A percentile compares a stretch with the other conserved stretches of the same genome.
phyloP scores from a whole-genome alignment of 2,329 filamentous ascomycete genomes.

The Aspergillus terreus region DNA sequence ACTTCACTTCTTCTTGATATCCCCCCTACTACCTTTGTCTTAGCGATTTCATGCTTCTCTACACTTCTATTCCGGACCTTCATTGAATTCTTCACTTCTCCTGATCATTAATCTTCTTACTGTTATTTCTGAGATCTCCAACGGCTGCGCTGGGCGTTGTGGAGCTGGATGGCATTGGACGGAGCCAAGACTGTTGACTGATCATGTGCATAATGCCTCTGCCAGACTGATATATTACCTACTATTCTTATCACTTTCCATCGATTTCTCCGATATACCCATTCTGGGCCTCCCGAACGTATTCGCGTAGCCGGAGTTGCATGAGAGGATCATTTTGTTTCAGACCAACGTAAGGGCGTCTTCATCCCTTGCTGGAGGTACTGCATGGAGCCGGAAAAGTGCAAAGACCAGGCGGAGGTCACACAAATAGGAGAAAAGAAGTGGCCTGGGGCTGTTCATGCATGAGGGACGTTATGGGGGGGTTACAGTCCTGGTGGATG shows the following conservation, averaged over 20 bases:
- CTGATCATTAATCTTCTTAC: background rate
- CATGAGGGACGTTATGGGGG: too few species aligned
- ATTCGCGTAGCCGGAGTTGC: background rate
- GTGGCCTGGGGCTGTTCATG: too few species aligned
- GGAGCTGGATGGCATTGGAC: conserved; percentile 1
- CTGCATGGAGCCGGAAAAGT: background rate
- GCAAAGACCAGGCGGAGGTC: background rate
- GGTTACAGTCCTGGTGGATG: too few species aligned
- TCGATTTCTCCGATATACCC: background rate
- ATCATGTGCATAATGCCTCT: background rate
- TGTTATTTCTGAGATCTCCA: background rate
- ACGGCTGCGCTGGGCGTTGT: conserved; percentile 9
- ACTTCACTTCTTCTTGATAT: conserved; percentile 1
- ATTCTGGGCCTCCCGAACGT: background rate
- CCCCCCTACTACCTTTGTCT: conserved; percentile 6
- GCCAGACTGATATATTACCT: background rate
- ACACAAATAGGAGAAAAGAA: too few species aligned
- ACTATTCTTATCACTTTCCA: background rate
- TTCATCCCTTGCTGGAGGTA: background rate
- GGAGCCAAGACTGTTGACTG: background rate
- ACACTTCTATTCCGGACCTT: background rate
- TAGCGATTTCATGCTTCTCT: background rate
- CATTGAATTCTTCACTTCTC: background rate
- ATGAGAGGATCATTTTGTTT: background rate
- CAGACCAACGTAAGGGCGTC: background rate